Evolutionary conservation across 139 green algal species (phyloP), one percentile per base, ranked within the genome.

Genomic region (Edaphochlamys debaryana): DNA sequence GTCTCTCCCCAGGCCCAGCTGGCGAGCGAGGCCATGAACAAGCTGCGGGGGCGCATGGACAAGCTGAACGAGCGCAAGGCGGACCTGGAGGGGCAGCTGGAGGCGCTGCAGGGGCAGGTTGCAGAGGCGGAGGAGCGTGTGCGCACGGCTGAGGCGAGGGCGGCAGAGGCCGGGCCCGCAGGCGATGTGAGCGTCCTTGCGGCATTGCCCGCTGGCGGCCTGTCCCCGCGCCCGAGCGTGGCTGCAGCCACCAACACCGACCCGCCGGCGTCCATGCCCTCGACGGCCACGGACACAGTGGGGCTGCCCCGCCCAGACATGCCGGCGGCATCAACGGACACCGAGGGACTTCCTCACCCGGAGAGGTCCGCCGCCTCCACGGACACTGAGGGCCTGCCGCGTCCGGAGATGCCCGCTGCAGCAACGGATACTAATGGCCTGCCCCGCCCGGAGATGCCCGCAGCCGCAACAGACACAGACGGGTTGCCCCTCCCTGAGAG

Each of bases 11-110:
- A 80, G 74, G 58, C 58, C 13, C 58, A 69, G 60, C 74, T 80
- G 60, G 58, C 74, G 56, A 19, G 52, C 75, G 41, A 64, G 30
- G 30, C 58, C 41, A 45, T 72, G 60, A 41, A 38, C n/a, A 71
- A 72, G 41, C 42, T 82, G 32, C 75, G 75, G 13, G 23, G n/a
- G 23, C 62, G 62, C 19, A 36, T 82, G 42, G 76, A 73, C 42
- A 64, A 38, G 13, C 56, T 82, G 42, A 73, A 29, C n/a, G 64
- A 69, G 36, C 68, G 69, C 6, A 77, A 38, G 45, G 69, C 38
- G 0, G 60, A 70, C 40, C 60, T 88, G 75, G 76, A 85, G 69
- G 69, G 27, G 37, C 69, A 85, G 58, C 62, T 78, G 48, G 37
- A 38, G 22, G 63, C 52, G 76, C 41, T 73, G 32, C 13, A 66